Evolutionary conservation across 2,329 filamentous ascomycete genomes (phyloP).

Genomic region (Pseudonectria buxi): DNA sequence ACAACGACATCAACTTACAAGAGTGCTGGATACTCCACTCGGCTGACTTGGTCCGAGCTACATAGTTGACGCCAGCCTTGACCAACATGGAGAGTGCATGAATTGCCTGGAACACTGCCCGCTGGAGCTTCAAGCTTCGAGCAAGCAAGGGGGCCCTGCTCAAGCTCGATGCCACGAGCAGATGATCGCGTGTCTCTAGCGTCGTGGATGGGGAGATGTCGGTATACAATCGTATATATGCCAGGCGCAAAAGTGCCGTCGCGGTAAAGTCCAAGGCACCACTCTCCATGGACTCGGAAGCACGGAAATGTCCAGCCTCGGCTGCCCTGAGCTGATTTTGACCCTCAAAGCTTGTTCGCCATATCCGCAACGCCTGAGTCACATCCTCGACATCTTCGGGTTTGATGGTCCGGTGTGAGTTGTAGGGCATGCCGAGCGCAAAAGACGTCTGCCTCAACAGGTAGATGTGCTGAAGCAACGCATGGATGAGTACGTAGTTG

Average conservation of each 20-base stretch:
- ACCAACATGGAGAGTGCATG: constrained; percentile 63
- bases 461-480: constrained; percentile 66
- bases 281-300: constrained; percentile 45
- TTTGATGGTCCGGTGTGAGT: constrained; percentile 43
- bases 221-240: constrained; percentile 59
- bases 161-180: constrained; percentile 54
- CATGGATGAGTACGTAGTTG: constrained; percentile 66
- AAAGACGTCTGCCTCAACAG: constrained; percentile 58
- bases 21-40: constrained; percentile 60
- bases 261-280: constrained; percentile 62
- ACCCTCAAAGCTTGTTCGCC: constrained; percentile 53
- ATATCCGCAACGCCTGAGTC: constrained; percentile 47
- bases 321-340: constrained; percentile 44
- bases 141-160: constrained; percentile 51
- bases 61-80: constrained; percentile 56
- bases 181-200: constrained; percentile 58
- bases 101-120: constrained; percentile 60
- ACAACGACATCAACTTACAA: constrained; percentile 33
- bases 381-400: constrained; percentile 52
- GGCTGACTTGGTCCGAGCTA: constrained; percentile 52
- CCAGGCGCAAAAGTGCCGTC: constrained; percentile 52
- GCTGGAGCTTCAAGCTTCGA: constrained; percentile 52
- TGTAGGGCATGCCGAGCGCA: constrained; percentile 41
- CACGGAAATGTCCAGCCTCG: constrained; percentile 39
- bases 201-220: constrained; percentile 56